Conservation (phyloP, 345 rosid genomes). For the Mercurialis annua region DNA sequence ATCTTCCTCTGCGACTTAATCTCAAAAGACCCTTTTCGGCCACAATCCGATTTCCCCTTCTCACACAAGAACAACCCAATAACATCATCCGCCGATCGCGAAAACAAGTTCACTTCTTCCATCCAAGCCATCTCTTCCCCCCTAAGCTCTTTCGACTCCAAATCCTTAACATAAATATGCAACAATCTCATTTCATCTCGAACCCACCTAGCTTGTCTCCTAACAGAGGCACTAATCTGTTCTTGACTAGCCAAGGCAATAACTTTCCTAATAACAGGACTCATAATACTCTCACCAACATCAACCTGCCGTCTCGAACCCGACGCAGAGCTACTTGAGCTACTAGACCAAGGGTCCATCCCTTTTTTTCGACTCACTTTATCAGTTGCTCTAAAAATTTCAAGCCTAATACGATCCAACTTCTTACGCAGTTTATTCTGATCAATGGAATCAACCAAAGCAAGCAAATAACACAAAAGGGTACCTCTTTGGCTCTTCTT, state of each 20-base stretch:
- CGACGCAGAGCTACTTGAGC: neutral
- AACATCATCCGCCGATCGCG: slow-evolving; percentile 14
- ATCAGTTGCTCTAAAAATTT: slow-evolving; percentile 14
- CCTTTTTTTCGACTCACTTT: slow-evolving; percentile 13
- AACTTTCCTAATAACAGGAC: slow-evolving; percentile 11
- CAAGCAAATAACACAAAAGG: neutral
- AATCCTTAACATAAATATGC: slow-evolving; percentile 12
- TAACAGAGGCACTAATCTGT: neutral
- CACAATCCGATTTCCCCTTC: neutral
- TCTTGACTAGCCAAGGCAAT: slow-evolving; percentile 2
- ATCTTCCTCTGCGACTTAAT: slow-evolving; percentile 5
- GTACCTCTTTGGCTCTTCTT: slow-evolving; percentile 4
- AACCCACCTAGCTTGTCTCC: slow-evolving; percentile 9
- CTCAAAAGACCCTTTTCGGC: neutral
- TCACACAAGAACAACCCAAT: slow-evolving; percentile 10
- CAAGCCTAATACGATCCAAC: slow-evolving; percentile 12
- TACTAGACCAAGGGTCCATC: slow-evolving; percentile 6
- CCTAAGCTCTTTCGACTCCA: slow-evolving; percentile 9
- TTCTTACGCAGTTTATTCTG: slow-evolving; percentile 7
- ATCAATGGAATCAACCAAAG: slow-evolving; percentile 6
- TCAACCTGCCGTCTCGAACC: neutral
- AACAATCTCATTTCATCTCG: slow-evolving; percentile 15
- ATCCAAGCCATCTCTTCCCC: slow-evolving; percentile 17
- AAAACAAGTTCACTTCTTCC: slow-evolving; percentile 12
- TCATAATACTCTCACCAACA: slow-evolving; percentile 15